These are phyloP conservation scores for Aspergillus biplanus DNA, from an alignment of 495 filamentous ascomycete genomes.

Conservation along the genomic window DNA sequence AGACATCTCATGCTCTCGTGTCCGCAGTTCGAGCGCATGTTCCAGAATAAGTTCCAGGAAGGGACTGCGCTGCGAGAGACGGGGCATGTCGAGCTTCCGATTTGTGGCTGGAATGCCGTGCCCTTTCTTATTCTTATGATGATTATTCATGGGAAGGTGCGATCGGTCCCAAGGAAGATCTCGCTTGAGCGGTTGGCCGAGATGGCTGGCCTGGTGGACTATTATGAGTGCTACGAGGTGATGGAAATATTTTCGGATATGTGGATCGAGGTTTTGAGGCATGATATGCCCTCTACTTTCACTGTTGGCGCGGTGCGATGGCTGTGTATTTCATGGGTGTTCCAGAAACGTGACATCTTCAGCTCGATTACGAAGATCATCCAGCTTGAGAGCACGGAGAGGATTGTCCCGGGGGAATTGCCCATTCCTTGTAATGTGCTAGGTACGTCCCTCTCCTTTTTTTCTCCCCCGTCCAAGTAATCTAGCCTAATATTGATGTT, in stretches of 20 bases:
- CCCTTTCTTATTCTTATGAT: constrained; percentile 9
- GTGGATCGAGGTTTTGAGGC: constrained; percentile 2
- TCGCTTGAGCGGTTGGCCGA: background rate
- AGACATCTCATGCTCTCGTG: constrained; percentile 11
- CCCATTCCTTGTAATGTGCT: background rate
- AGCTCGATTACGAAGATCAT: background rate
- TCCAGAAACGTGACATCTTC: constrained; percentile 1
- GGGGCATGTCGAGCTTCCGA: constrained; percentile 2
- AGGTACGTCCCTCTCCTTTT: background rate
- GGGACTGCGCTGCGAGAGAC: background rate
- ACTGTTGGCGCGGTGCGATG: background rate
- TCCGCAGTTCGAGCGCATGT: constrained; percentile 8
- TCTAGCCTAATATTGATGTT: background rate
- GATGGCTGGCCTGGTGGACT: constrained; percentile 10
- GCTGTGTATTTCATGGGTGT: constrained; percentile 17
- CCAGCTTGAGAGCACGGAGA: background rate
- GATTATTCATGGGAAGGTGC: constrained; percentile 7
- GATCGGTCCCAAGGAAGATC: constrained; percentile 2
- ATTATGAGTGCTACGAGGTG: constrained; percentile 17
- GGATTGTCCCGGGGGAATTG: background rate
- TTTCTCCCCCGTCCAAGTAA: background rate
- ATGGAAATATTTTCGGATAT: constrained; percentile 10
- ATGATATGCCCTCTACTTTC: background rate
- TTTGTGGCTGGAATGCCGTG: background rate
- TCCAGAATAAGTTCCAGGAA: constrained; percentile 2